These are phyloP conservation scores for Penicillium italicum DNA, from an alignment of 2,329 filamentous ascomycete genomes.

Conservation along the genomic window DNA sequence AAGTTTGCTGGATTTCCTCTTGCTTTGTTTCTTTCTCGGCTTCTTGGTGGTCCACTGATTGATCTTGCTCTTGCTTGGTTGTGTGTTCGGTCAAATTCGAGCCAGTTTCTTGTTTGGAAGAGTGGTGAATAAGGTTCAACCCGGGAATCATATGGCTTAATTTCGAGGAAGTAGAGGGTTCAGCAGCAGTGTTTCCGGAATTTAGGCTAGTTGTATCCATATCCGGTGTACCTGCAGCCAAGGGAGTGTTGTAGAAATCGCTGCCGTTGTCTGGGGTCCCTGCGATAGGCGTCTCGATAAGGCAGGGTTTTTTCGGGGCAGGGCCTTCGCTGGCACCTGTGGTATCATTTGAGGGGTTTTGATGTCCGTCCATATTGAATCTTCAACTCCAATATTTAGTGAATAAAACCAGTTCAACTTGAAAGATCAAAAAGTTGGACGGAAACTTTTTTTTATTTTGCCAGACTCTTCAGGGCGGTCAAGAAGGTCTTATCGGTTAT, in stretches of 20 bases:
- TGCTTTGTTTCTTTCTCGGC: not conserved
- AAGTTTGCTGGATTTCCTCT: not conserved
- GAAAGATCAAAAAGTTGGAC: constrained; percentile 9
- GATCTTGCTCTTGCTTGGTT: constrained; percentile 4
- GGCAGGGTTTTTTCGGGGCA: constrained; percentile 27
- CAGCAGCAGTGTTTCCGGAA: constrained; percentile 6
- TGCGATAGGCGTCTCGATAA: constrained; percentile 29
- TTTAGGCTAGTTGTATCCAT: constrained; percentile 7
- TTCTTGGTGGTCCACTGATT: not conserved
- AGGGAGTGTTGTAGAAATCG: constrained; percentile 43
- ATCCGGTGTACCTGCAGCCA: constrained; percentile 30
- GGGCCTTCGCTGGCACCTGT: constrained; percentile 20
- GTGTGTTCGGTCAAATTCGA: not conserved
- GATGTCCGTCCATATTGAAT: constrained; percentile 28
- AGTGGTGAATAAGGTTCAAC: constrained; percentile 33
- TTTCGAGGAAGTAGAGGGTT: constrained; percentile 16
- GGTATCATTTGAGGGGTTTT: constrained; percentile 12
- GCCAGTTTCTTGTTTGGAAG: constrained; percentile 7
- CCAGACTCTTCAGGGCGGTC: constrained; percentile 27
- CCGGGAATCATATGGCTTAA: constrained; percentile 34
- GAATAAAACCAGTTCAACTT: not conserved
- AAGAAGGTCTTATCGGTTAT: constrained; percentile 30
- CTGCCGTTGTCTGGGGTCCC: constrained; percentile 38
- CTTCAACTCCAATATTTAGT: not conserved
- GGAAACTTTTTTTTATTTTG: constrained; percentile 26